Evolutionary conservation across 2,329 filamentous ascomycete genomes (phyloP).

Genomic region (Aspergillus fischeri): DNA sequence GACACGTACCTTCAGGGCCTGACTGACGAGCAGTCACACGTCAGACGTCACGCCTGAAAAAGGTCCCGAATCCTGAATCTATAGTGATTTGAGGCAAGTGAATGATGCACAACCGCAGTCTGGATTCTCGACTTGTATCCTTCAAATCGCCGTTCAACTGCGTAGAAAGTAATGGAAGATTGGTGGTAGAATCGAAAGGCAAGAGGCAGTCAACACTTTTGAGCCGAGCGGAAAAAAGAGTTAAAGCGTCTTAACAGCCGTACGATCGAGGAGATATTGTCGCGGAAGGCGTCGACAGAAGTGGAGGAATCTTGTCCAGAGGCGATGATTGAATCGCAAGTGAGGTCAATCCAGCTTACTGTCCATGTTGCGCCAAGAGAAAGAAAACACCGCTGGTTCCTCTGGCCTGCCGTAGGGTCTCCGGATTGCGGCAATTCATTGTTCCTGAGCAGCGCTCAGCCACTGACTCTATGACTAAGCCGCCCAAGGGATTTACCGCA

Average conservation of each 20-base stretch:
- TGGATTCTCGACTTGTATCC: background rate
- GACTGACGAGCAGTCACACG: constrained; percentile 32
- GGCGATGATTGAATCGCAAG: background rate
- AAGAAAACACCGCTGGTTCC: constrained; percentile 6
- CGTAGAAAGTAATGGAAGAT: background rate
- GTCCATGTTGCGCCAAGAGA: background rate
- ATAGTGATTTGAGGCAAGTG: background rate
- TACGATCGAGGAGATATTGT: background rate
- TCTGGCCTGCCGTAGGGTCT: constrained; percentile 5
- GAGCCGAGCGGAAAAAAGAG: background rate
- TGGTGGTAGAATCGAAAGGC: background rate
- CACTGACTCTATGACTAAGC: constrained; percentile 1
- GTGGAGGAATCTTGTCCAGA: background rate
- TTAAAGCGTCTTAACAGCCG: too few species aligned
- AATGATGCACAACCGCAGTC: background rate
- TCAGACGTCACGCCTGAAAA: constrained; percentile 33
- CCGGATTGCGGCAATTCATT: background rate
- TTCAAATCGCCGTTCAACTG: background rate
- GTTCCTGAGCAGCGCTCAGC: background rate
- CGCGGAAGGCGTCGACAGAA: too few species aligned
- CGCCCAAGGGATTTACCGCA: constrained; percentile 2
- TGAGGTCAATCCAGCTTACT: background rate
- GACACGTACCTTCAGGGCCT: constrained; percentile 43
- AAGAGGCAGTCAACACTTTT: background rate
- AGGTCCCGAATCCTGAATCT: constrained; percentile 11